Conservation (phyloP, 2,329 filamentous ascomycete species). For the Epicoccum sorghinum region DNA sequence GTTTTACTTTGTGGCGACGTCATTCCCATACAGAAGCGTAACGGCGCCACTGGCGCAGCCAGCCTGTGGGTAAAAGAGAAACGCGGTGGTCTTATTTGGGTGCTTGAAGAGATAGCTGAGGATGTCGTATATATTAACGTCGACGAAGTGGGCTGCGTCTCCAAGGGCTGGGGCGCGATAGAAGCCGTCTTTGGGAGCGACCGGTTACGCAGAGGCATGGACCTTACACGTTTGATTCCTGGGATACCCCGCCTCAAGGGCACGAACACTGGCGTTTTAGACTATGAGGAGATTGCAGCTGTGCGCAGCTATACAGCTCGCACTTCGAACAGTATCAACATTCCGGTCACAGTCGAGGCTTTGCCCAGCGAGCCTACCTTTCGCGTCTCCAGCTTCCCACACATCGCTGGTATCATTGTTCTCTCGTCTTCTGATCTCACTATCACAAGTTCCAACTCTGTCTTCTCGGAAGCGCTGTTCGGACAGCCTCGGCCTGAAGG, state of each 20-base stretch:
- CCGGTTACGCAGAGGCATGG: conserved; percentile 68
- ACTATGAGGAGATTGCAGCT: conserved; percentile 75
- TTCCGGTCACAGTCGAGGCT: conserved; percentile 82
- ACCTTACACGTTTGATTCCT: conserved; percentile 80
- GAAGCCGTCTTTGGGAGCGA: conserved; percentile 84
- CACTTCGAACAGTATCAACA: conserved; percentile 76
- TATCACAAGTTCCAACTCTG: conserved; percentile 91
- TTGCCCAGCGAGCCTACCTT: conserved; percentile 72
- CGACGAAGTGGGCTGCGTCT: conserved; percentile 77
- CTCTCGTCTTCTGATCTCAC: conserved; percentile 77
- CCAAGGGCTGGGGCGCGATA: conserved; percentile 74
- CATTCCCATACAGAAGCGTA: conserved; percentile 96
- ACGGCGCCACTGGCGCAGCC: conserved; percentile 87
- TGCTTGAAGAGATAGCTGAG: conserved; percentile 95
- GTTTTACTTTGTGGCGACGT: conserved; percentile 95
- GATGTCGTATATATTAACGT: conserved; percentile 80
- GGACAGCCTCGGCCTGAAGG: conserved; percentile 86
- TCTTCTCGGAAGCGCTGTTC: conserved; percentile 91
- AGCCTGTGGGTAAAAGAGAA: conserved; percentile 99
- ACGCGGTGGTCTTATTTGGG: conserved; percentile 91
- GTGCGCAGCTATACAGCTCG: conserved; percentile 84
- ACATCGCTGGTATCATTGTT: conserved; percentile 96
- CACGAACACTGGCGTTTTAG: conserved; percentile 73
- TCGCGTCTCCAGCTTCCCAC: conserved; percentile 90
- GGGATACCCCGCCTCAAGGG: conserved; percentile 78